A percentile compares a stretch with the other conserved stretches of the same genome.
These are phyloP conservation scores for Nigrospora osmanthi DNA, from an alignment of 2,329 filamentous ascomycete genomes.

Conservation along the genomic window DNA sequence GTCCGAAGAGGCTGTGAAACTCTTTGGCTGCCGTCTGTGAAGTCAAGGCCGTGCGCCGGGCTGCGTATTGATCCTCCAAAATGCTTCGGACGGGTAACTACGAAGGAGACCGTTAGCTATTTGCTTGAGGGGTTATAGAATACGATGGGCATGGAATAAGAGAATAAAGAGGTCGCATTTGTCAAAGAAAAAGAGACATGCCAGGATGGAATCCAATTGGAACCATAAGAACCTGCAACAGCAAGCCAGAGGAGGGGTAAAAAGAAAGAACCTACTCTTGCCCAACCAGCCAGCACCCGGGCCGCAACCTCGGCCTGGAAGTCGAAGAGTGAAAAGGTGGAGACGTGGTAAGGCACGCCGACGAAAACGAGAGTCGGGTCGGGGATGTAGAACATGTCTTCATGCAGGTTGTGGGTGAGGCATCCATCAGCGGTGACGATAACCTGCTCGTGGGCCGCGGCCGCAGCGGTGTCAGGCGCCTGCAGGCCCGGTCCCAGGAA, in stretches of 20 bases:
- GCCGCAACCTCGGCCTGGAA: constrained; percentile 59
- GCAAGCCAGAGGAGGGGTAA: too few relatives aligned
- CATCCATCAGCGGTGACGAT: constrained; percentile 56
- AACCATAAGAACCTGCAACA: too few relatives aligned
- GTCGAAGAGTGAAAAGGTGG: constrained; percentile 63
- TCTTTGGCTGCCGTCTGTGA: constrained; percentile 13
- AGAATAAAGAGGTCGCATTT: too few relatives aligned
- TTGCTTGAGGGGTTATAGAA: too few relatives aligned
- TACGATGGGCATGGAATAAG: too few relatives aligned
- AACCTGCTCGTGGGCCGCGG: constrained; percentile 40
- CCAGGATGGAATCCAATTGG: too few relatives aligned
- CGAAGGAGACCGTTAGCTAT: too few relatives aligned
- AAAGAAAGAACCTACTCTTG: constrained; percentile 20
- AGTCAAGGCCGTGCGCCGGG: constrained; percentile 12
- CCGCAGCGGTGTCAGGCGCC: constrained; percentile 28
- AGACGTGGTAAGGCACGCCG: constrained; percentile 57
- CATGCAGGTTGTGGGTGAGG: constrained; percentile 59
- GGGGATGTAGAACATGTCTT: constrained; percentile 64
- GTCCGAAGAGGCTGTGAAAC: constrained; percentile 27
- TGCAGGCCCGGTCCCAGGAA: constrained; percentile 48
- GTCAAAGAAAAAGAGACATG: too few relatives aligned
- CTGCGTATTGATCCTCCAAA: constrained; percentile 20
- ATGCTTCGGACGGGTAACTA: too few relatives aligned
- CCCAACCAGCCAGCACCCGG: constrained; percentile 44
- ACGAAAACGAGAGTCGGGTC: constrained; percentile 58